These are phyloP conservation scores for Mucor irregularis DNA, from an alignment of 371 early-diverging fungal genomes.

Conservation along the genomic window DNA sequence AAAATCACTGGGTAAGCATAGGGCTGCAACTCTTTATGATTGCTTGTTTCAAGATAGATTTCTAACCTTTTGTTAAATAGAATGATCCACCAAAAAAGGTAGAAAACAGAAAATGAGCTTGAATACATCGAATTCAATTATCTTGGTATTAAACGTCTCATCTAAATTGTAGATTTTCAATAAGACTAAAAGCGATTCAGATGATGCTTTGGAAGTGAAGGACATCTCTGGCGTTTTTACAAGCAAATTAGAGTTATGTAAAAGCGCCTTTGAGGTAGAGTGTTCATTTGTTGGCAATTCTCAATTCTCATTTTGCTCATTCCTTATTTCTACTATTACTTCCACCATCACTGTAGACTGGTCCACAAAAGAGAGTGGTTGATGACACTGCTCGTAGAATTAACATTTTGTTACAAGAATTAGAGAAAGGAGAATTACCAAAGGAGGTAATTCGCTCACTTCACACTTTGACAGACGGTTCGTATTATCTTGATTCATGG, in stretches of 20 bases:
- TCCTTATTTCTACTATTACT: too few relatives aligned
- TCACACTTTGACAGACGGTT: slow-evolving; percentile 46
- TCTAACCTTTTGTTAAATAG: slow-evolving; percentile 8
- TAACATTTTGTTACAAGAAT: slow-evolving; percentile 47
- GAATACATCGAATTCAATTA: background rate
- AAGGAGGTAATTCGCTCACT: slow-evolving; percentile 44
- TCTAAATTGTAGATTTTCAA: slow-evolving; percentile 16
- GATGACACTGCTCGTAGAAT: slow-evolving; percentile 65
- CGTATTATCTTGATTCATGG: background rate
- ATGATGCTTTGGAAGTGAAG: slow-evolving; percentile 7
- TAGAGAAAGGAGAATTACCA: slow-evolving; percentile 52
- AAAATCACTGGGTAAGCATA: slow-evolving; percentile 44
- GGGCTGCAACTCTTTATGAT: too few relatives aligned
- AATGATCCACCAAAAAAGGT: slow-evolving; percentile 55
- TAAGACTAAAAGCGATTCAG: slow-evolving; percentile 2
- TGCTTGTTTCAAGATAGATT: too few relatives aligned
- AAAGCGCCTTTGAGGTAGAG: slow-evolving; percentile 12
- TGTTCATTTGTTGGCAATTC: background rate
- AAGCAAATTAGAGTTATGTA: slow-evolving; percentile 12
- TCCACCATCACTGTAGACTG: too few relatives aligned
- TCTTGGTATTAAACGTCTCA: too few relatives aligned
- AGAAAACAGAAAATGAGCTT: background rate
- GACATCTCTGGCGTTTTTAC: slow-evolving; percentile 2
- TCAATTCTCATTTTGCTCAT: background rate
- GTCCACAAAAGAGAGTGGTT: slow-evolving; percentile 57